These are phyloP conservation scores for Handroanthus guayacan DNA, from an alignment of 257 asterid species.

Conservation along the genomic window DNA sequence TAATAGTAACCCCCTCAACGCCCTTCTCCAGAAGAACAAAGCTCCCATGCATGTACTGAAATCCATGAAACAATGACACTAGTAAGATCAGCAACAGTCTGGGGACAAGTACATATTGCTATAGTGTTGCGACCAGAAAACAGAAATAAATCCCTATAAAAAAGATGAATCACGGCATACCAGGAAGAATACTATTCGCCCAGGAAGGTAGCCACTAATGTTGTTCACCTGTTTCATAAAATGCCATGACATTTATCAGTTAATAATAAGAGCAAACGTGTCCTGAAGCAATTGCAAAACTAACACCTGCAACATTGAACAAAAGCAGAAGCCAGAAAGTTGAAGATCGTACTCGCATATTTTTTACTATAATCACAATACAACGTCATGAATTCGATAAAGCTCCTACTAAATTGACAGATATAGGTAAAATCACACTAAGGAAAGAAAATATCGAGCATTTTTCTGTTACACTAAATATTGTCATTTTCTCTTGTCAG, in stretches of 20 bases:
- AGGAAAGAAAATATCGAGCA: constrained; percentile 4
- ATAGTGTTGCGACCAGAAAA: not conserved
- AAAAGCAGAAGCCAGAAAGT: not conserved
- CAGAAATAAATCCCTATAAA: constrained; percentile 16
- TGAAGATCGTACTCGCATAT: not conserved
- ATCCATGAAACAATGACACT: not conserved
- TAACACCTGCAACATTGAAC: not conserved
- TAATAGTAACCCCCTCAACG: not conserved
- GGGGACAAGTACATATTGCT: constrained; percentile 8
- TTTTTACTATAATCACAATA: not conserved
- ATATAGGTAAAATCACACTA: not conserved
- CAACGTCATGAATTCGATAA: not conserved
- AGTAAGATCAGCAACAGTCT: constrained; percentile 8
- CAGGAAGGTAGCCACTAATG: constrained; percentile 98
- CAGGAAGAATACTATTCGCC: constrained; percentile 97
- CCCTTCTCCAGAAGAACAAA: not conserved
- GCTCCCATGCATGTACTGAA: not conserved
- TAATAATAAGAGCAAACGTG: not conserved
- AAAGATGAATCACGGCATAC: constrained; percentile 56
- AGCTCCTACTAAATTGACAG: not conserved
- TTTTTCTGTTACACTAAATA: not conserved
- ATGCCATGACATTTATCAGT: constrained; percentile 19
- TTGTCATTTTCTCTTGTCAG: constrained; percentile 22
- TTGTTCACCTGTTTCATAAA: constrained; percentile 83
- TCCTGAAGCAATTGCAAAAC: not conserved